Evolutionary conservation across 2,329 filamentous ascomycete genomes (phyloP), one percentile per base, ranked within the genome.

Genomic region (Trichoderma oligosporum): DNA sequence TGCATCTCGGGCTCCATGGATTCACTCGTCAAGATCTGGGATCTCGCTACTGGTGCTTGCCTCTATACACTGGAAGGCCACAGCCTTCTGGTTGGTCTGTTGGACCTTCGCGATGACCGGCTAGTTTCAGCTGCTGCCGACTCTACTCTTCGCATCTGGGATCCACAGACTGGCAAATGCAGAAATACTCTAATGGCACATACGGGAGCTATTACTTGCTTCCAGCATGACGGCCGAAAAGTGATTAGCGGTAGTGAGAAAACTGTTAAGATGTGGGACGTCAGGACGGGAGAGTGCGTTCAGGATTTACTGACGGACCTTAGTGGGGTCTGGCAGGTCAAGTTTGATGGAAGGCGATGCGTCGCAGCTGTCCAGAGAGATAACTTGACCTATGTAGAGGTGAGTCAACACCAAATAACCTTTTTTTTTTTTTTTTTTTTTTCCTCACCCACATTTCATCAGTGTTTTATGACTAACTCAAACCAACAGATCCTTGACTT

Each of bases 1-100:
- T 99, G 94, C 73, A 97, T 99, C 62, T 97, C 92, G 61, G 94
- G 94, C 11, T 96, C 92, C 6, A 99, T 99, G 94, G 94, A 99
- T 71, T 96, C 94, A 61, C 82, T 92, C 62, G 94, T 99, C 69
- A 97, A 97, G 74, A 93, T 99, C 11, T 99, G 94, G 94, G 94
- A 93, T 60, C 80, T 99, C 12, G 86, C 91, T 27, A 94, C 89
- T 2, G 94, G 94, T 0, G 78, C 86, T 0, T 89, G 91, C 64
- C 77, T 97, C 9, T 88, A 93, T 72, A 97, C 91, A 1, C 82
- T 99, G 0, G 93, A 97, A 71, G 94, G 94, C 0, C 94, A 99
- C 69, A 88, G 86, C 16, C 88, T 95, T 9, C 85, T 99, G 12
- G 94, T 99, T 16, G 94, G 94, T 1, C 80, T 99, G 2, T 78